These are phyloP conservation scores for Trematosphaeria pertusa DNA, from an alignment of 2,329 filamentous ascomycete species.

Conservation along the genomic window DNA sequence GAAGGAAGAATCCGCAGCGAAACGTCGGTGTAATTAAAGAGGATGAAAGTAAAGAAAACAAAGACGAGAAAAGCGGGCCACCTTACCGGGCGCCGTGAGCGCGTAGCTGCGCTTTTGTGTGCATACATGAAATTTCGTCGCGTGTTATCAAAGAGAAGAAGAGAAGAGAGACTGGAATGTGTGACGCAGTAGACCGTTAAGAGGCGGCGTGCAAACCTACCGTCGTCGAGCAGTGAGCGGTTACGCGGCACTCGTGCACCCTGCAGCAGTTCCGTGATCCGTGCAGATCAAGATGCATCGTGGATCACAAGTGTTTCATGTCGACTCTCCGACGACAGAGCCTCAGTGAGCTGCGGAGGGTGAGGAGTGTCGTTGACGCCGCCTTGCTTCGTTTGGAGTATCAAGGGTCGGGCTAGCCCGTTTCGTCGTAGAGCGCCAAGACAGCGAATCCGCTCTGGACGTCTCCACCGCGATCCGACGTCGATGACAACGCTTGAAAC, in stretches of 20 bases:
- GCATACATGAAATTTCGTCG: neutral
- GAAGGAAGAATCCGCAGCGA: conserved; percentile 16
- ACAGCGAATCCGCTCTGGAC: neutral
- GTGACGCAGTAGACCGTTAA: too few species aligned
- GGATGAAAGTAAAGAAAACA: conserved; percentile 16
- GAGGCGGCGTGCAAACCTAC: neutral
- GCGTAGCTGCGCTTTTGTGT: neutral
- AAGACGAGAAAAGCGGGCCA: conserved; percentile 20
- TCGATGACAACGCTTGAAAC: neutral
- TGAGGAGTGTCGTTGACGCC: neutral
- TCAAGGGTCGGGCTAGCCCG: neutral
- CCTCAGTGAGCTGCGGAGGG: too few species aligned
- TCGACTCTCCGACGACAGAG: neutral
- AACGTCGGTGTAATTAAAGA: conserved; percentile 13
- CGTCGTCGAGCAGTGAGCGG: neutral
- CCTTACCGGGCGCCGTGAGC: conserved; percentile 16
- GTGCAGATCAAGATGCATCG: conserved; percentile 1
- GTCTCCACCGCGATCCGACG: neutral
- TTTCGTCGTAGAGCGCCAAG: too few species aligned
- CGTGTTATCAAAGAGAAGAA: neutral
- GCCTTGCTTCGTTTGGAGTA: neutral
- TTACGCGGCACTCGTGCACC: neutral
- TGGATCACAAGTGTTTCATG: neutral
- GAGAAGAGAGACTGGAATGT: neutral
- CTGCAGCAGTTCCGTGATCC: neutral